phyloP scores from a whole-genome alignment of 164 flowering plant species.

The Warburgia ugandensis region DNA sequence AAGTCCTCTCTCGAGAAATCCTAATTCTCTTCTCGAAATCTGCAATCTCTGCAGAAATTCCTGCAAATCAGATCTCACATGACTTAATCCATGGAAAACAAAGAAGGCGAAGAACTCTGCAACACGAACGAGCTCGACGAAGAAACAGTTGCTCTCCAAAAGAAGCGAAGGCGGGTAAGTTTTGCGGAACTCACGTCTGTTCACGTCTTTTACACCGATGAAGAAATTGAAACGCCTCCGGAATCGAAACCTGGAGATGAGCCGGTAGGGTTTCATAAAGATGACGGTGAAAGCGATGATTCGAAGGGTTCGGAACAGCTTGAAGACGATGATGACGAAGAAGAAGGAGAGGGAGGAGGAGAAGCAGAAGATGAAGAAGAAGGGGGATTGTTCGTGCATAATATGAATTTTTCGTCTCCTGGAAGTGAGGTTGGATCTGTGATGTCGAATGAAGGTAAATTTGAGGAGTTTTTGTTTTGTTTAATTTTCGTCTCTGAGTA shows the following conservation, averaged over 20 bases:
- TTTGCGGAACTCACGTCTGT: conserved; percentile 89
- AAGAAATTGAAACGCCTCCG: conserved; percentile 57
- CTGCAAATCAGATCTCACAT: too few relatives aligned
- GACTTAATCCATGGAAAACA: conserved; percentile 16
- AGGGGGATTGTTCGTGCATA: conserved; percentile 41
- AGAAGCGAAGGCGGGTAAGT: conserved; percentile 83
- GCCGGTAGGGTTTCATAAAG: conserved; percentile 20
- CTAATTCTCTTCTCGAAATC: too few relatives aligned
- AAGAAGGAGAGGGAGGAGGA: background rate
- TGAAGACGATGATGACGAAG: conserved; percentile 12
- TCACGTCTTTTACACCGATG: conserved; percentile 78
- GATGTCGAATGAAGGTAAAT: conserved; percentile 58
- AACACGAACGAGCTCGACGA: conserved; percentile 23
- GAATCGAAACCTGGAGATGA: conserved; percentile 19
- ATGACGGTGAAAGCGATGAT: conserved; percentile 25
- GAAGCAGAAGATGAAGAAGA: conserved; percentile 27
- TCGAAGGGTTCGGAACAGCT: conserved; percentile 21
- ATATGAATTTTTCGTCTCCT: conserved; percentile 46
- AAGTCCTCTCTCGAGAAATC: background rate
- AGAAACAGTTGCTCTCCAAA: conserved; percentile 36
- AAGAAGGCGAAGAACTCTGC: conserved; percentile 20
- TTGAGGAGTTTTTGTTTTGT: background rate
- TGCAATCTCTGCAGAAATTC: too few relatives aligned
- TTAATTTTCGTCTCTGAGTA: background rate
- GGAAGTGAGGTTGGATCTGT: conserved; percentile 50